These are phyloP conservation scores for Blastobotrys apis DNA, from an alignment of 1,139 yeast species.

Conservation along the genomic window DNA sequence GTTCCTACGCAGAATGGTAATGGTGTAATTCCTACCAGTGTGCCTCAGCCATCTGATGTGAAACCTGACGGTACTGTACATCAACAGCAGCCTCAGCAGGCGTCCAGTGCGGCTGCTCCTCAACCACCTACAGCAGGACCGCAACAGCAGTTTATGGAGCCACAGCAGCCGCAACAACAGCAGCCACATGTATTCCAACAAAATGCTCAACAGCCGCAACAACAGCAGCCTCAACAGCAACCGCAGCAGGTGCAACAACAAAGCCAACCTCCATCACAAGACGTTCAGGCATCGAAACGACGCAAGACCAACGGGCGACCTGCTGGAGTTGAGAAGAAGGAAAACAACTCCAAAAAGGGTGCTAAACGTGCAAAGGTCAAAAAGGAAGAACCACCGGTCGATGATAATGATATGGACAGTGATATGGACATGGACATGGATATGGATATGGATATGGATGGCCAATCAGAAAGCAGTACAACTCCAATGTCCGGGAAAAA, in stretches of 20 bases:
- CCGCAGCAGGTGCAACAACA: slow-evolving; percentile 1
- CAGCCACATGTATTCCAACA: slow-evolving; percentile 8
- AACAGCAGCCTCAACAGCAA: slow-evolving; percentile 7
- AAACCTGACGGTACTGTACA: neutral
- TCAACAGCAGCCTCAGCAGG: slow-evolving; percentile 5
- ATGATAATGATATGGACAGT: slow-evolving; percentile 15
- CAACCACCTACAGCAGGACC: slow-evolving; percentile 9
- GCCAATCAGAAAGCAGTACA: neutral
- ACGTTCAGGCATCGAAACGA: slow-evolving; percentile 2
- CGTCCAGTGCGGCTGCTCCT: neutral
- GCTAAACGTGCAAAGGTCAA: neutral
- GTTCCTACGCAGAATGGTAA: neutral
- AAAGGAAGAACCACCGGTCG: slow-evolving; percentile 12
- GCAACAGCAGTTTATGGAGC: slow-evolving; percentile 12
- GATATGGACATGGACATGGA: slow-evolving; percentile 5
- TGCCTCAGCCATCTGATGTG: neutral
- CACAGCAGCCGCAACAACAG: slow-evolving; percentile 11
- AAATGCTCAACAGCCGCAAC: slow-evolving; percentile 8
- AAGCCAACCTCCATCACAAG: neutral
- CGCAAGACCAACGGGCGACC: neutral
- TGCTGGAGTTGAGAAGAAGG: neutral
- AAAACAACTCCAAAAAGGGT: neutral
- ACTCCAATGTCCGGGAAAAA: slow-evolving; percentile 6
- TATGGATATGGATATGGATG: slow-evolving; percentile 5
- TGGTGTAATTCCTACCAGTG: neutral